phyloP scores from a whole-genome alignment of 129 eudicot genomes.

The Tagetes erecta region DNA sequence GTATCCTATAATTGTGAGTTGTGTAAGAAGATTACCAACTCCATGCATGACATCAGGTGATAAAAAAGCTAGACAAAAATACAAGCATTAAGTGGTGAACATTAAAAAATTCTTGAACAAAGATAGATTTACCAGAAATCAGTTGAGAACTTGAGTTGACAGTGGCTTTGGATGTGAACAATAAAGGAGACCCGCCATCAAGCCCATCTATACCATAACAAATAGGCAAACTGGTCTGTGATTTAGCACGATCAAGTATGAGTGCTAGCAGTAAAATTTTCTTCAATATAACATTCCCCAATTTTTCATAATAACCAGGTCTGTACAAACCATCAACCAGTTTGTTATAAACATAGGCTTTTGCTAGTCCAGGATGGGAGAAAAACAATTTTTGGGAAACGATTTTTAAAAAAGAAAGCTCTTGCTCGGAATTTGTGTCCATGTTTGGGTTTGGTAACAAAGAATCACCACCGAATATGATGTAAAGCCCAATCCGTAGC shows the following conservation, averaged over 20 bases:
- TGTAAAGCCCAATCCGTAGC: constrained; percentile 84
- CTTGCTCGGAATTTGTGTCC: constrained; percentile 67
- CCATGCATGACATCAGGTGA: constrained; percentile 98
- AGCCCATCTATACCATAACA: constrained; percentile 91
- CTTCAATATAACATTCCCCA: constrained; percentile 85
- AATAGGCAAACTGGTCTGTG: constrained; percentile 77
- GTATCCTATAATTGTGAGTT: constrained; percentile 78
- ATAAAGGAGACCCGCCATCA: constrained; percentile 96
- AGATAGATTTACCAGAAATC: constrained; percentile 52
- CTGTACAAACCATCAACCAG: constrained; percentile 90
- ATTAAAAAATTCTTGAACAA: not conserved
- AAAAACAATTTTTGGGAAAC: constrained; percentile 78
- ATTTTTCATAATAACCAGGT: constrained; percentile 90
- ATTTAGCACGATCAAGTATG: constrained; percentile 83
- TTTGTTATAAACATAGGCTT: constrained; percentile 73
- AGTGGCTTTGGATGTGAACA: constrained; percentile 61
- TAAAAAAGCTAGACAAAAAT: constrained; percentile 57
- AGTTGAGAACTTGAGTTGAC: constrained; percentile 77
- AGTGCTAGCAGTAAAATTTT: constrained; percentile 76
- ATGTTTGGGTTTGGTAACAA: constrained; percentile 59
- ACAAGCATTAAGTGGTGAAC: constrained; percentile 11
- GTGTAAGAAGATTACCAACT: constrained; percentile 89
- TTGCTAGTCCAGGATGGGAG: constrained; percentile 79
- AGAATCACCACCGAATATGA: constrained; percentile 88
- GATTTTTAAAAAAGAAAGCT: constrained; percentile 75